Evolutionary conservation across 345 rosid genomes (phyloP).

Genomic region (Atalantia buxifolia): DNA sequence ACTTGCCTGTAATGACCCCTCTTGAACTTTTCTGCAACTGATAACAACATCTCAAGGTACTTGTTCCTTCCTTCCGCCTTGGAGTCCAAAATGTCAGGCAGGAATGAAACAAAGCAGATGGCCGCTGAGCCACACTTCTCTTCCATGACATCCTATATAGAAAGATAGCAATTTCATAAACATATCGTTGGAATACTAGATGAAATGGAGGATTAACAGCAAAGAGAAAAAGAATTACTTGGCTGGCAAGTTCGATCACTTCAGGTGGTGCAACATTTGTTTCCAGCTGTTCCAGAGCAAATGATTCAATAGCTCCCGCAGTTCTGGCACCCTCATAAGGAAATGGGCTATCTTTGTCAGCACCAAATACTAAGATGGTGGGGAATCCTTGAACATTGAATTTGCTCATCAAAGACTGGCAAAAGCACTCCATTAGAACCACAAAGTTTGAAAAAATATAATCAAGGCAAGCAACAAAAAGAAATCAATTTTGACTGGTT

Average conservation of each 20-base stretch:
- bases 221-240: conserved; percentile 41
- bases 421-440: conserved; percentile 22
- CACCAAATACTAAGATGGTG: conserved; percentile 89
- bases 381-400: conserved; percentile 95
- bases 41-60: conserved; percentile 64
- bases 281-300: conserved; percentile 84
- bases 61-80: conserved; percentile 95
- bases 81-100: conserved; percentile 93
- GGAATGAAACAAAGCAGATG: conserved; percentile 91
- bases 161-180: not conserved
- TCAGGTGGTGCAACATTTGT: conserved; percentile 77
- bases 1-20: conserved; percentile 81
- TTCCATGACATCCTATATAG: conserved; percentile 68
- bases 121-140: conserved; percentile 92
- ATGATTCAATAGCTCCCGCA: conserved; percentile 85
- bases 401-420: conserved; percentile 91
- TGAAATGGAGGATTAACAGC: conserved; percentile 5
- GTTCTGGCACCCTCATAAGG: conserved; percentile 92
- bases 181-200: not conserved
- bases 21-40: conserved; percentile 86
- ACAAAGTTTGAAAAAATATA: not conserved
- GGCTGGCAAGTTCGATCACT: conserved; percentile 80
- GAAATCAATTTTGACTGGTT: not conserved
- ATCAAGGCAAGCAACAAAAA: not conserved
- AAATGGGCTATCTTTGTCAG: conserved; percentile 74